A percentile compares a stretch with the other conserved stretches of the same genome.
Conservation (phyloP, 768 basidiomycete species). For the Suillus paluster region DNA sequence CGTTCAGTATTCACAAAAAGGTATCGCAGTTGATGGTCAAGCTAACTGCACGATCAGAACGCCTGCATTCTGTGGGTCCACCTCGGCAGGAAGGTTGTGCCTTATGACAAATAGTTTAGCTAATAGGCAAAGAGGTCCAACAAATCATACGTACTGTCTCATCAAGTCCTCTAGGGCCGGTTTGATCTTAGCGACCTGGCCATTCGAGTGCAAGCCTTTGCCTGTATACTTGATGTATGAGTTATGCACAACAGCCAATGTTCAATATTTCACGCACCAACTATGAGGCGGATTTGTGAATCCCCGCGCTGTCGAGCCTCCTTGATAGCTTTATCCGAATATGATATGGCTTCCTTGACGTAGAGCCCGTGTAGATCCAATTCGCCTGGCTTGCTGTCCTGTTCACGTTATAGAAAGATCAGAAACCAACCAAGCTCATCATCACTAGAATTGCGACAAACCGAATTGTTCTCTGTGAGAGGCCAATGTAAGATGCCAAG, state of each 20-base stretch:
- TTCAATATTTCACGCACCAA: slow-evolving; percentile 56
- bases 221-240: slow-evolving; percentile 43
- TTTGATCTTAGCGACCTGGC: slow-evolving; percentile 82
- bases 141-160: slow-evolving; percentile 57
- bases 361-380: slow-evolving; percentile 92
- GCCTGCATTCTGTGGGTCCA: slow-evolving; percentile 83
- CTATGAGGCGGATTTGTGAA: slow-evolving; percentile 75
- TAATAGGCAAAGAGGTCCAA: not conserved
- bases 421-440: not conserved
- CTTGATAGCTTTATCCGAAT: slow-evolving; percentile 71
- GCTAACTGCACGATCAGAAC: slow-evolving; percentile 73
- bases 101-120: slow-evolving; percentile 42
- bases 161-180: slow-evolving; percentile 91
- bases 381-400: slow-evolving; percentile 74
- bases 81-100: slow-evolving; percentile 68
- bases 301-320: slow-evolving; percentile 68
- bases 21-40: slow-evolving; percentile 12
- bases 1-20: not conserved
- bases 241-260: not conserved
- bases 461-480: slow-evolving; percentile 74
- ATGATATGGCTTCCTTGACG: slow-evolving; percentile 87
- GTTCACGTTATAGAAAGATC: slow-evolving; percentile 1
- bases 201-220: slow-evolving; percentile 85
- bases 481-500: slow-evolving; percentile 8
- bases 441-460: slow-evolving; percentile 27